Conservation (phyloP, 2,329 filamentous ascomycete species). For the Helotiales sp. region DNA sequence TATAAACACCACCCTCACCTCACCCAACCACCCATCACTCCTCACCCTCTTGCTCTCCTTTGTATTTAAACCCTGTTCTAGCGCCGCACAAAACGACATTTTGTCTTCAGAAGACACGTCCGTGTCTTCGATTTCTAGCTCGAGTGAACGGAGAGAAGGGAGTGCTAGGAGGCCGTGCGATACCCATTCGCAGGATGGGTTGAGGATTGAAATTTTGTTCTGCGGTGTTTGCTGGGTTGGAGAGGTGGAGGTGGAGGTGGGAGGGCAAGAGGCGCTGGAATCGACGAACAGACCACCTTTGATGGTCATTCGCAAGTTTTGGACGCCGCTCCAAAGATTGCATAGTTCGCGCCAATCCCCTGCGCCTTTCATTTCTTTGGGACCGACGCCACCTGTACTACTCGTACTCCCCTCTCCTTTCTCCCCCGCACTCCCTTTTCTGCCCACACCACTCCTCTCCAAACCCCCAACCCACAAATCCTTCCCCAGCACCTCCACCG, state of each 20-base stretch:
- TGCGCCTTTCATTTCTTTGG: neutral
- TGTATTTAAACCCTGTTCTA: slow-evolving; percentile 11
- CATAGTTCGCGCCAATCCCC: slow-evolving; percentile 30
- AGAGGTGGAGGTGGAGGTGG: neutral
- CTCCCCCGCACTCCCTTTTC: neutral
- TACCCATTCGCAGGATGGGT: slow-evolving; percentile 25
- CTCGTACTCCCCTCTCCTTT: neutral
- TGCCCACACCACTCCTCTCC: slow-evolving; percentile 1
- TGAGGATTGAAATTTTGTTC: slow-evolving; percentile 13
- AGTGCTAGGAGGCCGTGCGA: slow-evolving; percentile 18
- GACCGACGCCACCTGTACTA: neutral
- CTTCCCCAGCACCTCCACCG: slow-evolving; percentile 49
- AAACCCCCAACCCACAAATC: slow-evolving; percentile 43
- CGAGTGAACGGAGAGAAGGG: slow-evolving; percentile 17
- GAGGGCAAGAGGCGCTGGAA: neutral
- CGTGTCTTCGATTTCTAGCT: slow-evolving; percentile 31
- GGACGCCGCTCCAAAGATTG: slow-evolving; percentile 22
- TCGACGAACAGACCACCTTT: slow-evolving; percentile 16
- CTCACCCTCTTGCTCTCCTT: neutral
- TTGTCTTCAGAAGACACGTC: slow-evolving; percentile 19
- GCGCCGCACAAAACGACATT: slow-evolving; percentile 23
- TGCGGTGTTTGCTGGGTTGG: neutral
- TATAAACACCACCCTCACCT: slow-evolving; percentile 21
- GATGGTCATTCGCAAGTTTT: slow-evolving; percentile 20
- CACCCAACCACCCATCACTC: slow-evolving; percentile 3